These are phyloP conservation scores for Tubosaeta sp. DNA, from an alignment of 768 basidiomycete genomes.

Conservation along the genomic window DNA sequence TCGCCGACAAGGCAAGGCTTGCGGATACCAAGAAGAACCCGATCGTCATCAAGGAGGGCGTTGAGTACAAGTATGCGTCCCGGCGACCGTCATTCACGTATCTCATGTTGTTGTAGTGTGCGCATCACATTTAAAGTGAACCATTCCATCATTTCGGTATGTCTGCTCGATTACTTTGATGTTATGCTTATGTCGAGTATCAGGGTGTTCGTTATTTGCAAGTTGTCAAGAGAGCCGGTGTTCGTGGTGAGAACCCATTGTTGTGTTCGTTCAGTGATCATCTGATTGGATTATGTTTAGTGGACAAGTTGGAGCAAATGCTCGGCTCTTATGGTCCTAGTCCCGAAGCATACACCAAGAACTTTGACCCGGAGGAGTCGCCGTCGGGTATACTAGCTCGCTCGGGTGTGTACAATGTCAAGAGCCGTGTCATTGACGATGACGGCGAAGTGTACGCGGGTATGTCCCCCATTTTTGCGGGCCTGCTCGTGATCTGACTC, in stretches of 20 bases:
- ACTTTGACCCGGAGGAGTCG: constrained; percentile 69
- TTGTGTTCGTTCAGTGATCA: neutral
- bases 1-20: constrained; percentile 43
- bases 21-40: constrained; percentile 73
- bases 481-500: constrained; percentile 7
- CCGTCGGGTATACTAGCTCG: constrained; percentile 84
- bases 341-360: constrained; percentile 66
- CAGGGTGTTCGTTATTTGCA: constrained; percentile 86
- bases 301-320: constrained; percentile 93
- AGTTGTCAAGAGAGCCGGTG: constrained; percentile 73
- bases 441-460: constrained; percentile 78
- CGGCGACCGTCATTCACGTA: neutral
- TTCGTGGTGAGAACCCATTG: constrained; percentile 52
- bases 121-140: constrained; percentile 84
- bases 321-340: constrained; percentile 87
- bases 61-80: constrained; percentile 73
- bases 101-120: constrained; percentile 45
- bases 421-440: constrained; percentile 83
- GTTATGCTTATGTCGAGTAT: constrained; percentile 19
- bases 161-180: constrained; percentile 12
- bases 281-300: constrained; percentile 35
- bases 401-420: constrained; percentile 70
- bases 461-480: constrained; percentile 33
- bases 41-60: constrained; percentile 74
- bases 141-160: constrained; percentile 80